Base-by-base conservation (phyloP, 495 filamentous ascomycete genomes). In the Bacidia gigantensis region DNA sequence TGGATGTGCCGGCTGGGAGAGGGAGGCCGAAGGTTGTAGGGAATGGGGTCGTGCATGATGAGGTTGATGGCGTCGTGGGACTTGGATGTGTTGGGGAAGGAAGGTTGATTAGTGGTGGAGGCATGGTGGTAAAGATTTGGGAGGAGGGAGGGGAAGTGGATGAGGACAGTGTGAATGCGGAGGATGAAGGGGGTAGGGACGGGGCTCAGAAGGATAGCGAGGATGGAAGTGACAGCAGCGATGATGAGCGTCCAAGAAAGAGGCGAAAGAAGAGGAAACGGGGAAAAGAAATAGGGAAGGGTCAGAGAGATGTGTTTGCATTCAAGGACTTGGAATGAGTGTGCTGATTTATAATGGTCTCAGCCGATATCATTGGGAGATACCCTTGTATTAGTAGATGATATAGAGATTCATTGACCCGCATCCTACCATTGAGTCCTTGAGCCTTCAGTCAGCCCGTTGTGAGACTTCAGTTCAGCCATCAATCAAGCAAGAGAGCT, bases 51-150 rank as follows among this genome's bases (percentile, higher is more conserved):
- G 72, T 73, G 63, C 89, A 95, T 65, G 83, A 94, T 62, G 89
- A 93, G 54, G 67, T 88, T 17, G 88, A 94, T 60, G 81, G 81
- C 17, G 86, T 94, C 12, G 75, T 88, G 9, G 79, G 77, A 11
- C 57, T 96, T 12, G 83, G 77, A 18, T 93, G 93, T 57, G 88
- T 94, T 65, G 82, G 83, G 44, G 79, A 81, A 44, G 83, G 87
- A 48, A 75, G 88, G 46, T 78, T 96, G 77, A 84, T 95, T 48
- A 89, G 81, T 63, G 89, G 86, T 35, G 89, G 89, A 49, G 89
- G 89, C 2, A 74, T 75, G 59, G 72, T 79, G 0, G 74, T 96
- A 56, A 95, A 95, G 69, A 81, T 96, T 10, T 96, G 89, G 89
- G 71, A 81, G 57, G 78, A 84, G 60, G 69, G 68, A 26, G 63